phyloP scores from a whole-genome alignment of 2,329 filamentous ascomycete species.

The Arthrobotrys iridis region DNA sequence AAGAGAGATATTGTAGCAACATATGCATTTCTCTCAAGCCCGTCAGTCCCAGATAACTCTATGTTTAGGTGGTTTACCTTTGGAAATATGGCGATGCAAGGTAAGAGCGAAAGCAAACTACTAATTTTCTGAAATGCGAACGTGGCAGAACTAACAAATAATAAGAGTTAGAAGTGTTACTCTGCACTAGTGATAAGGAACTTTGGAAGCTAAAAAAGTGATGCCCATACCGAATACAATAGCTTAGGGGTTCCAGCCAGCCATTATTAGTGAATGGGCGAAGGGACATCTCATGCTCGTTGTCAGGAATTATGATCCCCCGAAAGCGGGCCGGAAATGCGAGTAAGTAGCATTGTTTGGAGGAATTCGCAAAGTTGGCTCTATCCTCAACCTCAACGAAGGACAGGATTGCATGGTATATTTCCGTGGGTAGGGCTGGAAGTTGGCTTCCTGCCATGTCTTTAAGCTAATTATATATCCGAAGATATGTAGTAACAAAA shows the following conservation, averaged over 20 bases:
- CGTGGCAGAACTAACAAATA: not conserved
- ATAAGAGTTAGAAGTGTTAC: not conserved
- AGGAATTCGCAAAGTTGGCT: not conserved
- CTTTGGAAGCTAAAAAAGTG: not conserved
- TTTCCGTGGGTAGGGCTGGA: not conserved
- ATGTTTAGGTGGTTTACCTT: not conserved
- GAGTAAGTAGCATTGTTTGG: not conserved
- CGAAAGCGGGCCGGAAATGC: not conserved
- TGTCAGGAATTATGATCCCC: not conserved
- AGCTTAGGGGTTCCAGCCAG: not conserved
- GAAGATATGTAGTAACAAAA: too few relatives aligned
- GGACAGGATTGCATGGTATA: not conserved
- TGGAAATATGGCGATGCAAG: not conserved
- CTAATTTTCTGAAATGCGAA: not conserved
- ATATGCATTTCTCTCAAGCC: conserved; percentile 4
- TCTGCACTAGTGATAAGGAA: too few relatives aligned
- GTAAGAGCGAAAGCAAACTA: not conserved
- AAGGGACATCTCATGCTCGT: not conserved
- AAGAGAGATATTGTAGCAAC: not conserved
- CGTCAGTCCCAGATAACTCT: not conserved
- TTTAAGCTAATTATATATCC: too few relatives aligned
- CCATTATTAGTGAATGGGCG: not conserved
- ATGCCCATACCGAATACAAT: not conserved
- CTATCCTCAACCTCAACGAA: not conserved
- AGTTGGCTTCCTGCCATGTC: not conserved